These are phyloP conservation scores for Sungouiella blattae DNA, from an alignment of 805 yeast genomes.

Conservation along the genomic window DNA sequence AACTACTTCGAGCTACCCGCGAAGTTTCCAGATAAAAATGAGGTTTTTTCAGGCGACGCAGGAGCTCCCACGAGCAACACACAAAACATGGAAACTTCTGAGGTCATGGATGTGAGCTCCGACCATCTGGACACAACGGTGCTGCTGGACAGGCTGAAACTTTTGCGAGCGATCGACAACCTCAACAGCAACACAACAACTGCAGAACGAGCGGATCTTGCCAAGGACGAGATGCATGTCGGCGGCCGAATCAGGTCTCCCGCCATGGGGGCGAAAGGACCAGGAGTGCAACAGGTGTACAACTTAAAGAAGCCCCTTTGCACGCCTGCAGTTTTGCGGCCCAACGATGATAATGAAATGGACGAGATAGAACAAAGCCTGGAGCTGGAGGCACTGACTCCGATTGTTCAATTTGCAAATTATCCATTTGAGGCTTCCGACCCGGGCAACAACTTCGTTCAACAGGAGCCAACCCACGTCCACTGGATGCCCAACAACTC, in stretches of 20 bases:
- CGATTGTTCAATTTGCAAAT: conserved; percentile 5
- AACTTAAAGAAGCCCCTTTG: conserved; percentile 45
- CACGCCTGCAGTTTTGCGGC: conserved; percentile 53
- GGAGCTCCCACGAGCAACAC: background rate
- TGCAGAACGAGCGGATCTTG: conserved; percentile 5
- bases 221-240: background rate
- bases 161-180: conserved; percentile 16
- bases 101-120: conserved; percentile 1
- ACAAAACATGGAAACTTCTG: too few species aligned
- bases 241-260: background rate
- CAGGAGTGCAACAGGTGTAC: conserved; percentile 37
- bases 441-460: conserved; percentile 1
- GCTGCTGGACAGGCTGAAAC: conserved; percentile 13
- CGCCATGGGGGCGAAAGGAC: conserved; percentile 5
- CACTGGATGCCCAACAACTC: conserved; percentile 51
- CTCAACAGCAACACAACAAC: conserved; percentile 10
- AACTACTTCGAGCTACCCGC: too few species aligned
- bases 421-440: conserved; percentile 11
- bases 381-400: conserved; percentile 10
- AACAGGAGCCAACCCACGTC: conserved; percentile 44
- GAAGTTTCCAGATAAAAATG: too few species aligned
- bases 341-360: conserved; percentile 18
- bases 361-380: too few species aligned
- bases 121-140: conserved; percentile 1
- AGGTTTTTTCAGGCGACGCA: background rate